These are phyloP conservation scores for Iodosphaeria phyllophila DNA, from an alignment of 2,329 filamentous ascomycete genomes.

Conservation along the genomic window DNA sequence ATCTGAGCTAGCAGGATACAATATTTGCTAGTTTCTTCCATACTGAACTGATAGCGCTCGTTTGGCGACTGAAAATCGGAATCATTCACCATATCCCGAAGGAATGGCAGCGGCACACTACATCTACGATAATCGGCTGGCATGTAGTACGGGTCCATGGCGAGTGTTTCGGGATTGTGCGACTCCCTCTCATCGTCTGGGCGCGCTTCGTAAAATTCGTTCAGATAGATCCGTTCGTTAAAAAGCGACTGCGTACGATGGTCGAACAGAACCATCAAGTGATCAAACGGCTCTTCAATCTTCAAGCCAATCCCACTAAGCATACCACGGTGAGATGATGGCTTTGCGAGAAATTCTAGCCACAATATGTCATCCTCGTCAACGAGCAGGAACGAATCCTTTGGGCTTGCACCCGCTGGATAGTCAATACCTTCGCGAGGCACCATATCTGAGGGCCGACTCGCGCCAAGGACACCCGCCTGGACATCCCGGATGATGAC, in stretches of 20 bases:
- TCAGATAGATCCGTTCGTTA: no score
- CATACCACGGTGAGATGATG: conserved; percentile 3
- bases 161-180: no score
- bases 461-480: conserved; percentile 1
- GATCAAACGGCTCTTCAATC: conserved; percentile 6
- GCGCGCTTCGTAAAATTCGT: no score
- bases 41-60: conserved; percentile 11
- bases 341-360: conserved; percentile 12
- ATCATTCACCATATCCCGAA: no score
- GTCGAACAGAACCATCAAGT: conserved; percentile 12
- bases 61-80: conserved; percentile 8
- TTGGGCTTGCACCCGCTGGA: background rate
- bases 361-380: conserved; percentile 13
- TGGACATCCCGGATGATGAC: conserved; percentile 6
- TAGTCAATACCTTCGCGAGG: conserved; percentile 1
- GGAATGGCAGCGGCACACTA: no score
- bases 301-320: conserved; percentile 4
- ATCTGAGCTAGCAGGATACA: conserved; percentile 5
- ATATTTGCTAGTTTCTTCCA: conserved; percentile 7
- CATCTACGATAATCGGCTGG: background rate
- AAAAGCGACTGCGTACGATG: conserved; percentile 11
- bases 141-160: no score
- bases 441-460: conserved; percentile 1
- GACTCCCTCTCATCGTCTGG: no score
- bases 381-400: conserved; percentile 4